Percentiles rank a stretch among this genome's conserved stretches.
phyloP scores from a whole-genome alignment of 164 flowering plant genomes.

The Hamamelis virginiana region DNA sequence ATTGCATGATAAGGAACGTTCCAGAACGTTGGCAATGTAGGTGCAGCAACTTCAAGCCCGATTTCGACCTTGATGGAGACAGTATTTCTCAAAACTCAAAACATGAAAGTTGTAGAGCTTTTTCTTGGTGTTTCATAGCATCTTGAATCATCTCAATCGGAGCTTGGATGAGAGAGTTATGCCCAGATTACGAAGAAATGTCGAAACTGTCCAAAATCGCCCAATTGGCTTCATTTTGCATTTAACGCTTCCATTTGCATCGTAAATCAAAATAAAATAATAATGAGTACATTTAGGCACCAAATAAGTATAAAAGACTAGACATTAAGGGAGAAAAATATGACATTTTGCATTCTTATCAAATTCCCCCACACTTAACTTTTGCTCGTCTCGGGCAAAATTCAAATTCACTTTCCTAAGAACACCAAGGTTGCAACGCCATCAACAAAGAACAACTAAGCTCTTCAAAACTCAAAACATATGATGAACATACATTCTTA shows the following conservation, averaged over 20 bases:
- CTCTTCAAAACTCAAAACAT: background rate
- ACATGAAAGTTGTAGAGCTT: constrained; percentile 11
- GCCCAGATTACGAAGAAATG: constrained; percentile 6
- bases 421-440: background rate
- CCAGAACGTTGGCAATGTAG: background rate
- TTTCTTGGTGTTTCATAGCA: constrained; percentile 12
- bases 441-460: background rate
- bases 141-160: constrained; percentile 10
- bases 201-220: constrained; percentile 8
- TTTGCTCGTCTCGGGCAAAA: constrained; percentile 5
- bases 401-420: background rate
- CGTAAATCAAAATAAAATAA: constrained; percentile 5
- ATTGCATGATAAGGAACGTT: constrained; percentile 13
- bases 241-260: constrained; percentile 5
- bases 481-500: background rate
- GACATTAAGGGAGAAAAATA: constrained; percentile 1
- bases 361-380: constrained; percentile 1
- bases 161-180: constrained; percentile 7
- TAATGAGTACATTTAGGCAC: constrained; percentile 1
- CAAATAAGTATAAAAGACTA: background rate
- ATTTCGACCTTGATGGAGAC: constrained; percentile 6
- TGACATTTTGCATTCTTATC: constrained; percentile 4
- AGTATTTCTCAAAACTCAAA: constrained; percentile 11
- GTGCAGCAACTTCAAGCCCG: constrained; percentile 9
- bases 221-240: constrained; percentile 4